Percentiles rank a stretch among this genome's conserved stretches.
These are phyloP conservation scores for Sinapis alba DNA, from an alignment of 441 rosid species.

Conservation along the genomic window DNA sequence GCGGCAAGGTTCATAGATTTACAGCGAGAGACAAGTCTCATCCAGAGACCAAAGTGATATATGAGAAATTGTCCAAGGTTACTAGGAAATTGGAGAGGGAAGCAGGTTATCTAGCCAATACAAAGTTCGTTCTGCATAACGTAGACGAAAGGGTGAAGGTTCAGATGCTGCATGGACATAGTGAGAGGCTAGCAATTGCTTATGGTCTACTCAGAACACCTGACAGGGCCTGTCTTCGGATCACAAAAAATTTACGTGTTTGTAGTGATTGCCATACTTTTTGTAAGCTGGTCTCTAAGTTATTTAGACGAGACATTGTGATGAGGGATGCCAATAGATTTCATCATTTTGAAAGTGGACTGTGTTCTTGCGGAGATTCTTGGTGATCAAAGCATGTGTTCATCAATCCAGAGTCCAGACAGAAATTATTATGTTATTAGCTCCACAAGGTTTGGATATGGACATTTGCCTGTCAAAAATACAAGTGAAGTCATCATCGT, in stretches of 20 bases:
- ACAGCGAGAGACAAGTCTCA: slow-evolving; percentile 71
- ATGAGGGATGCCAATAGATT: slow-evolving; percentile 87
- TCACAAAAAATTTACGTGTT: slow-evolving; percentile 78
- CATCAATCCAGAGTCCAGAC: not conserved
- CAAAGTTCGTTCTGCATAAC: slow-evolving; percentile 66
- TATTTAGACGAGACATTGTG: slow-evolving; percentile 54
- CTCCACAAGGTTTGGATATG: slow-evolving; percentile 25
- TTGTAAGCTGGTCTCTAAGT: slow-evolving; percentile 73
- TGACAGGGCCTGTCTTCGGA: slow-evolving; percentile 50
- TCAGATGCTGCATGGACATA: slow-evolving; percentile 70
- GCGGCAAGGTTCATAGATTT: slow-evolving; percentile 58
- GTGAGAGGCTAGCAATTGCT: slow-evolving; percentile 87
- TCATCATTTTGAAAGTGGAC: slow-evolving; percentile 78
- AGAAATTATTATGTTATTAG: slow-evolving; percentile 5
- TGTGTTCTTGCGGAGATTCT: slow-evolving; percentile 81
- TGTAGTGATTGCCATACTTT: slow-evolving; percentile 88
- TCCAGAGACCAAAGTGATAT: slow-evolving; percentile 55
- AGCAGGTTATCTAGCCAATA: slow-evolving; percentile 71
- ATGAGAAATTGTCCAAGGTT: slow-evolving; percentile 55
- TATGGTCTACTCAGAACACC: slow-evolving; percentile 62
- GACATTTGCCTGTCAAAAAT: slow-evolving; percentile 5
- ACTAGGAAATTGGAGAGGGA: slow-evolving; percentile 56
- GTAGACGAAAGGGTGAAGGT: slow-evolving; percentile 70
- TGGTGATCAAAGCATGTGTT: slow-evolving; percentile 49
- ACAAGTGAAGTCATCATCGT: slow-evolving; percentile 1